Base-by-base conservation (phyloP, 2,329 filamentous ascomycete species). In the Beauveria asiatica region DNA sequence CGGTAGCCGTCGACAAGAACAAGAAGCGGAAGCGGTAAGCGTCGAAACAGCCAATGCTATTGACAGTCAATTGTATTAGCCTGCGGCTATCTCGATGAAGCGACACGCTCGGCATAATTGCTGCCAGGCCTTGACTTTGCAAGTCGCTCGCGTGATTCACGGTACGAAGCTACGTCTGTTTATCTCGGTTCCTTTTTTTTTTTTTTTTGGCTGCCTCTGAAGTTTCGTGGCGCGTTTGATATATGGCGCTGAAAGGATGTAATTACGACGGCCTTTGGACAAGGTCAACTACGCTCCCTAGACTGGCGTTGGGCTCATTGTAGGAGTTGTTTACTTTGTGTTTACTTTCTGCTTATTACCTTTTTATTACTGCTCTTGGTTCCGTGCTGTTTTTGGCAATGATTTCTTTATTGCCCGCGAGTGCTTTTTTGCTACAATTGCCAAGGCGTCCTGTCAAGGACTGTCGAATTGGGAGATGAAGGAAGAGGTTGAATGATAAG, bases 1-100 rank as follows among this genome's bases (percentile, higher is more conserved):
- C 63, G 23, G 62, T 69, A 64, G 62, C 69, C n/a, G 62, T 66
- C 16, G 82, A 84, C 67, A 85, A 85, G 70, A 78, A 75, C 66
- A 85, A 84, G 76, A 85, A 85, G 75, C 80, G 83, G 62, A 85
- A 85, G 76, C 76, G 83, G 74, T 85, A 77, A 49, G 44, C 52
- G 33, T 19, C 17, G 25, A 5, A 52, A n/a, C n/a, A 27, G 39
- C 19, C 23, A 13, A 13, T 45, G 39, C n/a, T 17, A 30, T 44
- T 25, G 57, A 27, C 27, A 39, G 44, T 19, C 44, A 25, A 41
- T 37, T n/a, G 53, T 27, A 23, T 33, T 10, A 9, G 41, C 27
- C 44, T 30, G 16, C 17, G 3, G 1, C 42, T 37, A 25, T 17
- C 25, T 21, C 17, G 25, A 45, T 17, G 7, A 5, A 17, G 42